These are phyloP conservation scores for Neurospora intermedia DNA, from an alignment of 495 filamentous ascomycete species.

Conservation along the genomic window DNA sequence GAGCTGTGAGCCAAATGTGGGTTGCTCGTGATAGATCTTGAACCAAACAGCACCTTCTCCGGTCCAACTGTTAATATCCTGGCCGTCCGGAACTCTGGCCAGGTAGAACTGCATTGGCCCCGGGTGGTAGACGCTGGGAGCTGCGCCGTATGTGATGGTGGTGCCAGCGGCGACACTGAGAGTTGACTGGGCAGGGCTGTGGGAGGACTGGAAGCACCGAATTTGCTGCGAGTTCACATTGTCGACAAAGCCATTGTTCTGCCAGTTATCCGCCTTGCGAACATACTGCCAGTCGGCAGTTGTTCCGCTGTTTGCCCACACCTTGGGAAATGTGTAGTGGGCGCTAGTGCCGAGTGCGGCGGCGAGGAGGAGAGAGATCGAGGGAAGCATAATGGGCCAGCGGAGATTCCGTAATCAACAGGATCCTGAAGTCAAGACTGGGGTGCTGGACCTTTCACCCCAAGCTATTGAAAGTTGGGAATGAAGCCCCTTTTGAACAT, in stretches of 20 bases:
- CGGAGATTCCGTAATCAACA: neutral
- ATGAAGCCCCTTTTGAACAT: neutral
- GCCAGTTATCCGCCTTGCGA: constrained; percentile 30
- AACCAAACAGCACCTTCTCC: constrained; percentile 41
- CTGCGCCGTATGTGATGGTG: constrained; percentile 31
- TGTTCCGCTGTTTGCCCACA: neutral
- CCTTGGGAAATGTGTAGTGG: constrained; percentile 23
- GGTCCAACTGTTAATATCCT: constrained; percentile 31
- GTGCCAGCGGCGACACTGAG: constrained; percentile 32
- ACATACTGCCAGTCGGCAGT: constrained; percentile 28
- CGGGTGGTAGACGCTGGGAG: constrained; percentile 33
- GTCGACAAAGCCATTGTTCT: constrained; percentile 34
- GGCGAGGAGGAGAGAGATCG: constrained; percentile 7
- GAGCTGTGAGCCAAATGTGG: constrained; percentile 25
- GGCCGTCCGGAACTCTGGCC: constrained; percentile 35
- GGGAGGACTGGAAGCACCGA: constrained; percentile 33
- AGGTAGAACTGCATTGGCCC: constrained; percentile 36
- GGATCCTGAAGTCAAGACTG: neutral
- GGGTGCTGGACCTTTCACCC: neutral
- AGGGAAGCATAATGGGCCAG: constrained; percentile 11
- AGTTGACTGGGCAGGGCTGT: constrained; percentile 19
- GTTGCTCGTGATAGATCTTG: constrained; percentile 42
- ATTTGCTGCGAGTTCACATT: constrained; percentile 34
- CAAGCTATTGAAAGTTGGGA: neutral
- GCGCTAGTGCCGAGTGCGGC: constrained; percentile 14